Conservation (phyloP, 2,329 filamentous ascomycete species). For the Mariannaea elegans region DNA sequence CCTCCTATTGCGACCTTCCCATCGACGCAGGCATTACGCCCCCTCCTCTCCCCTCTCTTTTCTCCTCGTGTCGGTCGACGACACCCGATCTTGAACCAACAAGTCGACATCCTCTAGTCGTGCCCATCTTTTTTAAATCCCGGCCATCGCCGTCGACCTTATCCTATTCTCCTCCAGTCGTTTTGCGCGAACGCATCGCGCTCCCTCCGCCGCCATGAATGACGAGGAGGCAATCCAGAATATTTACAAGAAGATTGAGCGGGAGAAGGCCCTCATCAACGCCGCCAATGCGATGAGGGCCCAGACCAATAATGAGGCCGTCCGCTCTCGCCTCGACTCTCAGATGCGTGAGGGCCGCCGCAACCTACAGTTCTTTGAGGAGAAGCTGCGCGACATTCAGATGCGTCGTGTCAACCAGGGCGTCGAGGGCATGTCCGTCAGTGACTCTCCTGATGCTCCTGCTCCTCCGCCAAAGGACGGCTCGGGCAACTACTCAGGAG, state of each 20-base stretch:
- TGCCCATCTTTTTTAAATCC: conserved; percentile 23
- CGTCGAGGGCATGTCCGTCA: conserved; percentile 72
- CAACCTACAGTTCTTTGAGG: conserved; percentile 96
- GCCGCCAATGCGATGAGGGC: conserved; percentile 95
- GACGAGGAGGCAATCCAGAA: conserved; percentile 75
- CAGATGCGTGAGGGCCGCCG: conserved; percentile 93
- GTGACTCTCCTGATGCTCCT: conserved; percentile 58
- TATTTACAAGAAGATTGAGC: conserved; percentile 96
- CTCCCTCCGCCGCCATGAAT: conserved; percentile 62
- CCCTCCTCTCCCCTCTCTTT: conserved; percentile 17
- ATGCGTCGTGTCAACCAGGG: conserved; percentile 77
- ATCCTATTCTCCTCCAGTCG: conserved; percentile 32
- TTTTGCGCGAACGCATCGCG: conserved; percentile 52
- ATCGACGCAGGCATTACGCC: conserved; percentile 10
- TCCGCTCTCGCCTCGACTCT: conserved; percentile 88
- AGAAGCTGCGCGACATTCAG: conserved; percentile 88
- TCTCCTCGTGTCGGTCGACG: conserved; percentile 20
- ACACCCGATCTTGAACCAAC: conserved; percentile 19
- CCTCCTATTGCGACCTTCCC: conserved; percentile 17
- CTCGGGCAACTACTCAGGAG: conserved; percentile 51
- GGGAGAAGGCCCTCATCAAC: conserved; percentile 94
- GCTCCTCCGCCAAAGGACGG: conserved; percentile 80
- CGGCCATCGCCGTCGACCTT: conserved; percentile 26
- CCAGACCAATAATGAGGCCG: conserved; percentile 91
- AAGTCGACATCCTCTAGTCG: conserved; percentile 20